Base-by-base conservation (phyloP, 306 rosid genomes). In the Astragalus glycyphyllos region DNA sequence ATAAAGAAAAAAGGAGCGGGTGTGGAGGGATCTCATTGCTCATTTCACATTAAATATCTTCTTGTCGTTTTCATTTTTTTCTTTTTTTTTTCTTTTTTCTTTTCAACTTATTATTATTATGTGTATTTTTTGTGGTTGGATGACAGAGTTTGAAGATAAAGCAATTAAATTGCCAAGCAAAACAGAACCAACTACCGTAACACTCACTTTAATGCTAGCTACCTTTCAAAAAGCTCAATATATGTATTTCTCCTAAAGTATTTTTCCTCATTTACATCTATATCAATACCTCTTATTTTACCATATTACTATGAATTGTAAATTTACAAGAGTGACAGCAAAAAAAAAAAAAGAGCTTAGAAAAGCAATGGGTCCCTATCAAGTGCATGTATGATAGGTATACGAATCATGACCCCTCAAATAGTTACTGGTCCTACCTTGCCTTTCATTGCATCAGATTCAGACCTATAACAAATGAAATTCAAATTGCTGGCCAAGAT, bases 31-130 rank as follows among this genome's bases (percentile, higher is more conserved):
- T 73, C 89, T 84, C 46, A 75, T 80, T 79, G 84, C 79, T 84
- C 77, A 79, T 68, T 86, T 83, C 85, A 50, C 82, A 82, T 77
- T 91, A 89, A 90, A 89, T 89, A 89, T 94, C 97, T 91, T 50
- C 69, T 86, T 89, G 99, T 94, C 97, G 84, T 86, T 94, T 93
- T 89, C 98, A 62, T 77, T n/a, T 61, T 77, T 20, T 81, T 67
- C 65, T 65, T 60, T 71, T 10, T 71, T 68, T 77, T 74, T 31
- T 4, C 71, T 31, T 4, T 31, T 79, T 53, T 73, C 58, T 64
- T 76, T 69, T 78, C 78, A 59, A 50, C 60, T 80, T 70, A 32
- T 47, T 20, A 37, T 37, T 26, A 26, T 26, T 26, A 37, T 68
- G 15, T 34, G 23, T 42, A 68, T 77, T 81, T 85, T 86, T 72